Percentiles rank a stretch among this genome's conserved stretches.
These are phyloP conservation scores for Phaseolus lunatus DNA, from an alignment of 306 rosid genomes.

Conservation along the genomic window DNA sequence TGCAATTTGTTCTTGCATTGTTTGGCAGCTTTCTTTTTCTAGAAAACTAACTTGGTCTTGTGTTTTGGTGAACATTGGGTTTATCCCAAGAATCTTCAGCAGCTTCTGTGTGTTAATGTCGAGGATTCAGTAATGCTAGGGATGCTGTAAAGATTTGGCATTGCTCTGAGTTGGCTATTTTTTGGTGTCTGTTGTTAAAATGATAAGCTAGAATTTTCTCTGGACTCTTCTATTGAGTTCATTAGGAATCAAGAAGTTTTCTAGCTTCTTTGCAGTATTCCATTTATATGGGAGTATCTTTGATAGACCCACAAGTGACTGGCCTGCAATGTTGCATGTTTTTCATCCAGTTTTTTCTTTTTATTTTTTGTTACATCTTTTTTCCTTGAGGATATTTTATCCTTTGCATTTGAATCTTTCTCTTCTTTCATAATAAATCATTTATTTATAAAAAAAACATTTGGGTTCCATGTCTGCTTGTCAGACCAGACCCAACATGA, in stretches of 20 bases:
- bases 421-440: background rate
- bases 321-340: background rate
- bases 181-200: background rate
- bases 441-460: background rate
- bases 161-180: background rate
- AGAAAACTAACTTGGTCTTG: background rate
- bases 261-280: background rate
- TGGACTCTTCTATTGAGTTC: background rate
- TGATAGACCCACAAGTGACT: background rate
- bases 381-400: background rate
- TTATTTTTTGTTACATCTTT: background rate
- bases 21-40: background rate
- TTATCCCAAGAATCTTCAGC: background rate
- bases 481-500: background rate
- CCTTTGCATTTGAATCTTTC: background rate
- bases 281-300: background rate
- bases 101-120: background rate
- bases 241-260: constrained; percentile 13
- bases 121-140: background rate
- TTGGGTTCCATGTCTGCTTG: background rate
- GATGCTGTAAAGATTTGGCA: background rate
- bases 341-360: background rate
- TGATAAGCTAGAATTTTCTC: background rate
- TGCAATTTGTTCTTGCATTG: background rate
- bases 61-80: background rate